phyloP scores from a whole-genome alignment of 768 basidiomycete genomes.

The Naganishia kalamii region DNA sequence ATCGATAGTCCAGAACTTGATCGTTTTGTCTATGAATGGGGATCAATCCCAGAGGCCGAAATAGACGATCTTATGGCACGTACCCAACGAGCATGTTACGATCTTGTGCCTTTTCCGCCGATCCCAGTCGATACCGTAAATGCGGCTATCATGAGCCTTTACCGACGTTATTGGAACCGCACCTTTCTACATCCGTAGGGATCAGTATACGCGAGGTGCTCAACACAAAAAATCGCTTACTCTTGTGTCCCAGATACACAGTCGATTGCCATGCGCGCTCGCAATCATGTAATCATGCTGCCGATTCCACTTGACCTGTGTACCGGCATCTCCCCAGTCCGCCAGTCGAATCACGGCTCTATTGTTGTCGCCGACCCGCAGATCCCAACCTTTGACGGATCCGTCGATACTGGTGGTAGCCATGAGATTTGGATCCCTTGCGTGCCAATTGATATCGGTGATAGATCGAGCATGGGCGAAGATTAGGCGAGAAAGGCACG shows the following conservation, averaged over 20 bases:
- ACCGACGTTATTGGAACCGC: constrained; percentile 71
- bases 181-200: constrained; percentile 60
- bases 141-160: constrained; percentile 77
- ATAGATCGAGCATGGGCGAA: constrained; percentile 90
- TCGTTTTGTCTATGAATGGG: constrained; percentile 61
- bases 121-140: constrained; percentile 97
- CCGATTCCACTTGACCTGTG: constrained; percentile 96
- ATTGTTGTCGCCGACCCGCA: constrained; percentile 55
- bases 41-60: not conserved
- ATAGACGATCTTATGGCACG: not conserved
- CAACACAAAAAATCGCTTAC: constrained; percentile 51
- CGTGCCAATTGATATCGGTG: constrained; percentile 98
- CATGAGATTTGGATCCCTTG: constrained; percentile 71
- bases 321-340: constrained; percentile 58
- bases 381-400: constrained; percentile 91
- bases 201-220: not conserved
- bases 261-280: constrained; percentile 77
- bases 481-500: constrained; percentile 75
- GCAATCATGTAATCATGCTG: constrained; percentile 79
- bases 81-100: constrained; percentile 76
- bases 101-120: constrained; percentile 67
- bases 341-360: constrained; percentile 61
- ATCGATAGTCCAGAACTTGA: constrained; percentile 74
- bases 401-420: constrained; percentile 89
- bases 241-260: constrained; percentile 89